Percentiles rank a stretch among this genome's conserved stretches.
Evolutionary conservation across 768 basidiomycete genomes (phyloP).

Genomic region (Agaricus blazei): DNA sequence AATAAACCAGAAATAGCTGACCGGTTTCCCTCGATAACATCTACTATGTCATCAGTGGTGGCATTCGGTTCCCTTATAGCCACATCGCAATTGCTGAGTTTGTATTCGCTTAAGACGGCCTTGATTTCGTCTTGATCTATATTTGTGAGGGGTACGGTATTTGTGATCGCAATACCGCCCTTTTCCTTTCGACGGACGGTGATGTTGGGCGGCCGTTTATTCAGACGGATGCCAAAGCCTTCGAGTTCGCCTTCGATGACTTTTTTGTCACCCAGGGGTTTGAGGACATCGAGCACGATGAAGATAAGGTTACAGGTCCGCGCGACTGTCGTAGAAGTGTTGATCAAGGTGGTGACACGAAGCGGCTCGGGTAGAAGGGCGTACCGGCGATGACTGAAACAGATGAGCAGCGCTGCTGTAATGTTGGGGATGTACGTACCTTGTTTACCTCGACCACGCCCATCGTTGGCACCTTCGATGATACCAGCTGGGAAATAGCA

Average conservation of each 20-base stretch:
- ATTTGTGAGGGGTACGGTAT: conserved; percentile 93
- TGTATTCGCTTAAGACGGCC: conserved; percentile 91
- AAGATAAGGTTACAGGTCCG: conserved; percentile 98
- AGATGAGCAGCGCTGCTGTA: background rate
- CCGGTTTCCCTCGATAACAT: conserved; percentile 96
- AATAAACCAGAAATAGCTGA: conserved; percentile 21
- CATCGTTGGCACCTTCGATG: conserved; percentile 96
- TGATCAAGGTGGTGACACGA: conserved; percentile 5
- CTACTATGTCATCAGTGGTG: conserved; percentile 93
- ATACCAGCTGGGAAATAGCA: conserved; percentile 67
- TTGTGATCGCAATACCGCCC: conserved; percentile 91
- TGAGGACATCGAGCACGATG: conserved; percentile 96
- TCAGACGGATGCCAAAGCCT: conserved; percentile 96
- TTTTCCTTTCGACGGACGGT: conserved; percentile 82
- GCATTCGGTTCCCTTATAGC: conserved; percentile 90
- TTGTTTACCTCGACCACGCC: conserved; percentile 94
- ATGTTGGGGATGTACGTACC: conserved; percentile 36
- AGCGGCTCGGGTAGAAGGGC: conserved; percentile 16
- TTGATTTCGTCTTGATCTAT: conserved; percentile 96
- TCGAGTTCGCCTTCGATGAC: conserved; percentile 91
- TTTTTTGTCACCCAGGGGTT: conserved; percentile 94
- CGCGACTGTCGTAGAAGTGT: conserved; percentile 55
- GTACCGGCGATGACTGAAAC: conserved; percentile 70
- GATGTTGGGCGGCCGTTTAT: conserved; percentile 91
- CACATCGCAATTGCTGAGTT: conserved; percentile 82